Percentiles rank a stretch among this genome's conserved stretches.
These are phyloP conservation scores for Podila epigama DNA, from an alignment of 192 early-diverging fungal genomes.

Conservation along the genomic window DNA sequence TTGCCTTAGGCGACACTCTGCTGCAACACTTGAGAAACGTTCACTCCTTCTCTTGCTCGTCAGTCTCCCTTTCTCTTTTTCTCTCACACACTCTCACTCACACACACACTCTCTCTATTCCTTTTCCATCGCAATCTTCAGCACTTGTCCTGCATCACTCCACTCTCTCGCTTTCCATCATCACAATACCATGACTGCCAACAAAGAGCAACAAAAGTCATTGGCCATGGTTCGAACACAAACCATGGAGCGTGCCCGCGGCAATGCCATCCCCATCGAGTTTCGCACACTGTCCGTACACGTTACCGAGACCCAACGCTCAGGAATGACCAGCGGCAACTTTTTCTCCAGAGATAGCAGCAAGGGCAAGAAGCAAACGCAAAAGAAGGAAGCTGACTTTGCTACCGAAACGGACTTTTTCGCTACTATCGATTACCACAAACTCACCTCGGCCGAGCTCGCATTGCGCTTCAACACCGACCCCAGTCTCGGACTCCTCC, in stretches of 20 bases:
- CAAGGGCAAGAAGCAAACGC: conserved; percentile 17
- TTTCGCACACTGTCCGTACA: conserved; percentile 57
- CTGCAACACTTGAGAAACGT: no score
- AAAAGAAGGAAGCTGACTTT: conserved; percentile 20
- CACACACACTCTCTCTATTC: neutral
- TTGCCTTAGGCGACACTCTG: no score
- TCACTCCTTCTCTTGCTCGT: no score
- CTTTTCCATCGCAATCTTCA: neutral
- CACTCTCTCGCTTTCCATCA: neutral
- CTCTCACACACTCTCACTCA: neutral
- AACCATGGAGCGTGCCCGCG: conserved; percentile 44
- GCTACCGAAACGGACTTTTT: conserved; percentile 45
- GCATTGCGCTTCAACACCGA: conserved; percentile 48
- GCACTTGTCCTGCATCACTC: no score
- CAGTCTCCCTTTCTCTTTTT: no score
- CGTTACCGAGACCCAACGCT: conserved; percentile 50
- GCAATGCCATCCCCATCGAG: conserved; percentile 50
- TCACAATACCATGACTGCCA: conserved; percentile 10
- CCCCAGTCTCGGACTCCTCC: conserved; percentile 42
- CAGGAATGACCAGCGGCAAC: conserved; percentile 14
- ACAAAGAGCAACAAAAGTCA: conserved; percentile 42
- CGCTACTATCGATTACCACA: conserved; percentile 53
- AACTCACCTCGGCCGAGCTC: conserved; percentile 50
- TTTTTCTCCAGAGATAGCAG: conserved; percentile 6
- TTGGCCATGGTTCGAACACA: conserved; percentile 35